These are phyloP conservation scores for Picochlorum sp. DNA, from an alignment of 139 green algal species.

Conservation along the genomic window DNA sequence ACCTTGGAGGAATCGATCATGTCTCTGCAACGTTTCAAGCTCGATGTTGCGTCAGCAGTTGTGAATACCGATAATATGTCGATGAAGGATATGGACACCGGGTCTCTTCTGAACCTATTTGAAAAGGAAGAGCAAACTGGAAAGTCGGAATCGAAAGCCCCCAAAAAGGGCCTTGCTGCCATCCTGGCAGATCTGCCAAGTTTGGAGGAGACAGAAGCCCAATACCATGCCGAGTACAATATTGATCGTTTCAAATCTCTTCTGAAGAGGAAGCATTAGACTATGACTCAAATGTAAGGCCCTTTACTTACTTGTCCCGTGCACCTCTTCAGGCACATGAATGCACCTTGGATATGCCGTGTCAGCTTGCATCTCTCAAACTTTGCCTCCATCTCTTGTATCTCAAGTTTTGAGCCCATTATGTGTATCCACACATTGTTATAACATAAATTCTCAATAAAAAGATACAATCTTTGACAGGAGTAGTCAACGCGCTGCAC, in stretches of 20 bases:
- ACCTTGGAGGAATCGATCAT: conserved; percentile 75
- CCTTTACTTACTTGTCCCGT: no score
- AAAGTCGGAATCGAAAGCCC: conserved; percentile 13
- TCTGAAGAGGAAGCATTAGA: no score
- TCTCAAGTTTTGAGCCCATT: no score
- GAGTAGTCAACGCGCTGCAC: not conserved
- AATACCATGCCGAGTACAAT: conserved; percentile 83
- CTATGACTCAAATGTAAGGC: no score
- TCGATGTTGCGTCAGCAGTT: conserved; percentile 69
- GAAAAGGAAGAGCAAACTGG: conserved; percentile 16
- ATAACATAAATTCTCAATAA: no score
- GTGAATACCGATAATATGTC: conserved; percentile 68
- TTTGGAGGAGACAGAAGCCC: conserved; percentile 68
- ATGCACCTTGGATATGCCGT: no score
- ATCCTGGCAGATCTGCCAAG: conserved; percentile 70
- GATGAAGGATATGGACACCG: conserved; percentile 71
- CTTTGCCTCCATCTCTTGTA: no score
- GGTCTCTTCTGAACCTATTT: conserved; percentile 78
- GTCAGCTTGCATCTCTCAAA: no score
- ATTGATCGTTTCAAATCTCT: conserved; percentile 56
- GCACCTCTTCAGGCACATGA: no score
- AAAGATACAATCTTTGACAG: not conserved
- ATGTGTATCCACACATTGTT: no score
- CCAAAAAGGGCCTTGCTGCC: conserved; percentile 38
- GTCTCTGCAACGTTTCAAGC: conserved; percentile 94